Evolutionary conservation across 352 stramenopile genomes (phyloP), one percentile per base, ranked within the genome.

Genomic region (Globisporangium viniferum): DNA sequence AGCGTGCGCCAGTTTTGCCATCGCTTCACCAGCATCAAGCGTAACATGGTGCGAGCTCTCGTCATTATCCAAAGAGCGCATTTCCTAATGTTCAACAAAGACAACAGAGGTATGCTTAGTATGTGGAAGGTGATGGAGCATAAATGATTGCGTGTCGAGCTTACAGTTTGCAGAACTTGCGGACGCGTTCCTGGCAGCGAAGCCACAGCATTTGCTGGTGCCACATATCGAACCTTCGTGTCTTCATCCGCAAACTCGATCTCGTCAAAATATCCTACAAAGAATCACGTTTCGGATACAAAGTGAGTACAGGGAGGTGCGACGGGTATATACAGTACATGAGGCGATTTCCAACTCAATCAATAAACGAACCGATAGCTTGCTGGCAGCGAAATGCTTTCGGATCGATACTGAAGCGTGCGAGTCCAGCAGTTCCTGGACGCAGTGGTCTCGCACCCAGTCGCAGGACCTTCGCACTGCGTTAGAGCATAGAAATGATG

Each of bases 371-470:
- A 91, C 84, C 31, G 44, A 44, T 4, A 92, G 55, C 12, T 86
- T 86, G 36, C 74, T 63, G 0, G 56, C 68, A 12, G 78, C 84
- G 5, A 85, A 82, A 5, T 68, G 63, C n/a, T 76, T 81, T 4
- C 78, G 71, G 3, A 82, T 72, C 12, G 22, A 27, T 5, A 41
- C 57, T 59, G 59, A 86, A 14, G 31, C 59, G 14, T 27, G 53
- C 68, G 57, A 61, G 48, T 24, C 63, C 2, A 77, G 27, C 33
- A 90, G 59, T 22, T 88, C 79, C 31, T 88, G 70, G 7, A 78
- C 59, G 62, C 84, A 92, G 46, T 89, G 69, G 22, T 81, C 74
- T 46, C 75, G 80, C 5, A 85, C 72, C 75, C 79, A 92, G 27
- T 79, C 62, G 6, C 72, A 67, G 0, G 71, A 73, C 22, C 61